These are phyloP conservation scores for Podosphaera aphanis DNA, from an alignment of 2,329 filamentous ascomycete species.

Conservation along the genomic window DNA sequence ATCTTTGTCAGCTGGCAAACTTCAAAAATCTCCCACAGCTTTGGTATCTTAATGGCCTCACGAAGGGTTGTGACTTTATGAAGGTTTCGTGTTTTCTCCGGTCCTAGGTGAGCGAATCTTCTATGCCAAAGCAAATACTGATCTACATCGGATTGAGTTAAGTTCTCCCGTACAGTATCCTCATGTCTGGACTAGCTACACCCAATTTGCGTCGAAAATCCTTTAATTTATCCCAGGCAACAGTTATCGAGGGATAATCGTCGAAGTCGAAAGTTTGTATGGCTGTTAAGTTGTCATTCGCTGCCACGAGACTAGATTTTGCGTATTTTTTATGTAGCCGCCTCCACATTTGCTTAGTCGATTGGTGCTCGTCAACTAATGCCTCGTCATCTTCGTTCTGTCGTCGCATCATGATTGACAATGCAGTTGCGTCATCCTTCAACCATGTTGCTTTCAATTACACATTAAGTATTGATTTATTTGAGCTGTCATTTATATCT, in stretches of 20 bases:
- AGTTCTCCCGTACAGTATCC: not conserved
- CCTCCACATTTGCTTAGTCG: too few species aligned
- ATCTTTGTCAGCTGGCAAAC: not conserved
- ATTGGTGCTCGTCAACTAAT: too few species aligned
- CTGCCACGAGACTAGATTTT: too few species aligned
- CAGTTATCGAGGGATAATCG: not conserved
- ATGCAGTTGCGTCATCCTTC: too few species aligned
- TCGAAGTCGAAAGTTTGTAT: not conserved
- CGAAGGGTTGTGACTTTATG: not conserved
- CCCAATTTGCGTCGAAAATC: not conserved
- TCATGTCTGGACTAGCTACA: not conserved
- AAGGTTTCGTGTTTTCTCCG: not conserved
- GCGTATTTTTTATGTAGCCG: too few species aligned
- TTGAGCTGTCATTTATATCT: too few species aligned
- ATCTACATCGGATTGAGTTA: too few species aligned
- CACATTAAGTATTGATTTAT: too few species aligned
- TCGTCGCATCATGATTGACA: too few species aligned
- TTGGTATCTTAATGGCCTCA: not conserved
- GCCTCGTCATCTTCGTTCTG: too few species aligned
- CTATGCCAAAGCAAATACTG: not conserved
- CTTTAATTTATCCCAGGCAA: not conserved
- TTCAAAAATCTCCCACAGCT: not conserved
- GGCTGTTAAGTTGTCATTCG: not conserved
- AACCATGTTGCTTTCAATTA: too few species aligned
- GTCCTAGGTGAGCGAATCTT: not conserved